Evolutionary conservation across 2,329 filamentous ascomycete genomes (phyloP).

Genomic region (Fusarium nelsonii): DNA sequence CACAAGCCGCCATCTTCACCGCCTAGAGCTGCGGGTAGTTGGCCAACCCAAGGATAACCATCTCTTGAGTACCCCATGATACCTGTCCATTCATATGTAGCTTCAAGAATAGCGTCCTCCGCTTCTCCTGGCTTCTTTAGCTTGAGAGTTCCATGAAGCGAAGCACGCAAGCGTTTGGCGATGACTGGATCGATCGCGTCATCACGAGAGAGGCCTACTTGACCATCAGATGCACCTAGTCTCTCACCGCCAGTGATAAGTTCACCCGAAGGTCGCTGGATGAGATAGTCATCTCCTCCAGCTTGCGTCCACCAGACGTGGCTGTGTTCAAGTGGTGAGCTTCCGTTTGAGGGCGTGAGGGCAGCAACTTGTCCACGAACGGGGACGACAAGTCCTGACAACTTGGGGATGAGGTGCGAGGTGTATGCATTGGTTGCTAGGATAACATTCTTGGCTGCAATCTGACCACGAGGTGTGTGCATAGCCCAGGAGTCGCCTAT

Average conservation of each 20-base stretch:
- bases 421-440: constrained; percentile 89
- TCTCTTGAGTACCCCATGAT: constrained; percentile 84
- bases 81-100: constrained; percentile 78
- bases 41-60: constrained; percentile 76
- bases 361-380: constrained; percentile 80
- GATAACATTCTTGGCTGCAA: constrained; percentile 73
- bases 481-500: constrained; percentile 66
- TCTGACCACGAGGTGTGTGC: constrained; percentile 75
- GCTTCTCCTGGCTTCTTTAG: constrained; percentile 52
- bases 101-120: constrained; percentile 60
- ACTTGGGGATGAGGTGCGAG: constrained; percentile 76
- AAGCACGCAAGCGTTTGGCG: constrained; percentile 65
- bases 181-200: constrained; percentile 67
- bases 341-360: constrained; percentile 66
- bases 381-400: constrained; percentile 80
- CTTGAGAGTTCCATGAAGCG: constrained; percentile 58
- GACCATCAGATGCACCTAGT: constrained; percentile 60
- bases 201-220: constrained; percentile 70
- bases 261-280: constrained; percentile 72
- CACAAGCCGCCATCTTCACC: constrained; percentile 65
- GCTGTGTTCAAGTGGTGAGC: constrained; percentile 63
- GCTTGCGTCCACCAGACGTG: constrained; percentile 69
- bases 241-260: constrained; percentile 80
- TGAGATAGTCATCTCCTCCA: constrained; percentile 77
- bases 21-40: constrained; percentile 67